Base-by-base conservation (phyloP, 2,329 filamentous ascomycete species). In the Neonectria sp. region DNA sequence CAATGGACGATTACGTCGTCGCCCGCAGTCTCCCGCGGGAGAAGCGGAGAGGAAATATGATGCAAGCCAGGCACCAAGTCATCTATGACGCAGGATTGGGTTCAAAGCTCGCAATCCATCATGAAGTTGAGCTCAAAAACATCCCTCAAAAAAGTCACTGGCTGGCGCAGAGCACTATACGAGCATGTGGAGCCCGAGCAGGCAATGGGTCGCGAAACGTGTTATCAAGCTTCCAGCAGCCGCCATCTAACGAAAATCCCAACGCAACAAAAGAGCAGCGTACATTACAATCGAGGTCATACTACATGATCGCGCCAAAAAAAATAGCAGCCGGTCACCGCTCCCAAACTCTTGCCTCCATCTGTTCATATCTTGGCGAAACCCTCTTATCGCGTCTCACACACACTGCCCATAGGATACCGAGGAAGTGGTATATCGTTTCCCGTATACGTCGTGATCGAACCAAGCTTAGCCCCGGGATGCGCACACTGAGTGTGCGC, bases 201-300 rank as follows among this genome's bases (percentile, higher is more conserved):
- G 55, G 45, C 46, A 67, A 68, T 40, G 61, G 55, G 71, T 71
- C 63, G 53, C 65, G 60, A 75, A 74, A 75, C 71, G 72, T 75
- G 72, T 75, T 75, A 68, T 75, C 71, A 73, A 67, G 67, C 67
- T 70, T 71, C 65, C 73, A 76, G 67, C 55, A 73, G 71, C 71
- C 63, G 68, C 59, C 57, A 29, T 75, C 71, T 73, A 75, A 73
- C 63, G 65, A 60, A 60, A 73, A 61, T 73, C 65, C 73, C 68
- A 75, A 55, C 61, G 65, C 62, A 68, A 69, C 64, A 71, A 62
- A 65, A 62, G 53, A 51, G 57, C 61, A 63, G 59, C 69, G 72
- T 71, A 69, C 65, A 65, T 73, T 68, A 73, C 57, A 72, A 72
- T 61, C 59, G 69, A 55, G 55, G 45, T 63, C 71, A 68, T 74